phyloP scores from a whole-genome alignment of 2,329 filamentous ascomycete genomes.

The Chaetothyriales sp. region DNA sequence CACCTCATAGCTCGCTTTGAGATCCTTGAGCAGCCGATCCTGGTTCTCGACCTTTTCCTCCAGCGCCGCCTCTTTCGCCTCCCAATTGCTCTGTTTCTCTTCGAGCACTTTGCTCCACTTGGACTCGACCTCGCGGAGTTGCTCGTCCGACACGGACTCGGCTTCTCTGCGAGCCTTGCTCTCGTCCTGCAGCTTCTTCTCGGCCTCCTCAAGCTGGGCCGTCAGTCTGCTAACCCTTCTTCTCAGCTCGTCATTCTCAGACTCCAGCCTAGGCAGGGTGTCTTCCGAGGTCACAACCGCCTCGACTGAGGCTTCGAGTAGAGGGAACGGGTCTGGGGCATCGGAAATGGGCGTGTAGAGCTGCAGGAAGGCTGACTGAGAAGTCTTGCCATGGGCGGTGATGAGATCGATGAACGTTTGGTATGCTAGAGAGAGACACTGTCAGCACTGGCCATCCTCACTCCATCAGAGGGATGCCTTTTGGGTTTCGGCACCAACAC shows the following conservation, averaged over 20 bases:
- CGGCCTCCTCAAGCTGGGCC: slow-evolving; percentile 67
- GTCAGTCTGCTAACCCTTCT: slow-evolving; percentile 62
- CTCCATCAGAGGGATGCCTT: neutral
- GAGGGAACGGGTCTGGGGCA: slow-evolving; percentile 87
- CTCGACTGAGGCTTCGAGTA: slow-evolving; percentile 92
- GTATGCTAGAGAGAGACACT: slow-evolving; percentile 51
- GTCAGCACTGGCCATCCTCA: neutral
- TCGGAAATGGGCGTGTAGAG: slow-evolving; percentile 88
- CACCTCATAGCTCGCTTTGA: slow-evolving; percentile 95
- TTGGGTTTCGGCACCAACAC: neutral
- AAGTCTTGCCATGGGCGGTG: slow-evolving; percentile 88
- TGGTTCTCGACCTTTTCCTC: slow-evolving; percentile 93
- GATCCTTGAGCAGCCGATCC: slow-evolving; percentile 78
- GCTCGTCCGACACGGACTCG: slow-evolving; percentile 62
- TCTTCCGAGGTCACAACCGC: slow-evolving; percentile 86
- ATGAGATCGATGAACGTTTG: slow-evolving; percentile 94
- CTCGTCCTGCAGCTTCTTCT: slow-evolving; percentile 67
- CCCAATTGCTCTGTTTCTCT: slow-evolving; percentile 95
- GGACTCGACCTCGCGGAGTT: slow-evolving; percentile 76
- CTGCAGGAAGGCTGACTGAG: slow-evolving; percentile 84
- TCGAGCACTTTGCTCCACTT: slow-evolving; percentile 82
- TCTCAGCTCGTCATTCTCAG: slow-evolving; percentile 80
- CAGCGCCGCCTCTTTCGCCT: slow-evolving; percentile 75
- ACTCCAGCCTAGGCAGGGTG: slow-evolving; percentile 73
- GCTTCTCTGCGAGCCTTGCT: slow-evolving; percentile 57